A percentile compares a stretch with the other conserved stretches of the same genome.
Evolutionary conservation across 2,329 filamentous ascomycete species (phyloP).

Genomic region (Colletotrichum destructivum): DNA sequence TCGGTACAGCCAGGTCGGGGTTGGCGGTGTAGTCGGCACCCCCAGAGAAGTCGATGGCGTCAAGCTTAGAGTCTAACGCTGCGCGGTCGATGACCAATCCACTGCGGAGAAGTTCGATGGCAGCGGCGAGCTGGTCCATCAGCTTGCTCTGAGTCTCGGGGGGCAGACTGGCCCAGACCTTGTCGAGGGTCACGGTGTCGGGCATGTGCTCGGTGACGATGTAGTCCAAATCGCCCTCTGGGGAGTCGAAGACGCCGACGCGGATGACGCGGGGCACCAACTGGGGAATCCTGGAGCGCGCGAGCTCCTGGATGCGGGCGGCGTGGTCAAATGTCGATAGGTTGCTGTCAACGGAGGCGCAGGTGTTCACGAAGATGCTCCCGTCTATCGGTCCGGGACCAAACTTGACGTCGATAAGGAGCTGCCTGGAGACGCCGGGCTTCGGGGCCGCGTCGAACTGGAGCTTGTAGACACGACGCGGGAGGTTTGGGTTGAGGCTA

Average conservation of each 20-base stretch:
- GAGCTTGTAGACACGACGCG: constrained; percentile 10
- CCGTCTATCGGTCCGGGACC: not conserved
- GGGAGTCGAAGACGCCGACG: not conserved
- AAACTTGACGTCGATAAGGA: constrained; percentile 16
- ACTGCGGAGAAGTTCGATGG: not conserved
- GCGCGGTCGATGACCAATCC: not conserved
- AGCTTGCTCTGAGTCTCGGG: not conserved
- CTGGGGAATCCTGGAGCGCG: not conserved
- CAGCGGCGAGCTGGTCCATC: constrained; percentile 2
- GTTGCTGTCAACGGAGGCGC: not conserved
- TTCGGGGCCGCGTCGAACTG: constrained; percentile 9
- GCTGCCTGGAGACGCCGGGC: constrained; percentile 20
- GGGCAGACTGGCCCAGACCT: constrained; percentile 13
- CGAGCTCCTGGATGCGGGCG: constrained; percentile 18
- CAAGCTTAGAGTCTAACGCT: not conserved
- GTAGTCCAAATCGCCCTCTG: constrained; percentile 4
- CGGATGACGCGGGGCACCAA: constrained; percentile 23
- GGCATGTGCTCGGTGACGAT: constrained; percentile 14
- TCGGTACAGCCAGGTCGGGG: not conserved
- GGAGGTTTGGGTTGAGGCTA: constrained; percentile 2
- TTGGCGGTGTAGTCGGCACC: constrained; percentile 14
- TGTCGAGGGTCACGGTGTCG: constrained; percentile 7
- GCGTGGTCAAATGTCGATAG: not conserved
- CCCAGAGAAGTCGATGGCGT: not conserved
- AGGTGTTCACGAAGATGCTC: constrained; percentile 10